Evolutionary conservation across 2,329 filamentous ascomycete genomes (phyloP).

Genomic region (Talaromyces sp.): DNA sequence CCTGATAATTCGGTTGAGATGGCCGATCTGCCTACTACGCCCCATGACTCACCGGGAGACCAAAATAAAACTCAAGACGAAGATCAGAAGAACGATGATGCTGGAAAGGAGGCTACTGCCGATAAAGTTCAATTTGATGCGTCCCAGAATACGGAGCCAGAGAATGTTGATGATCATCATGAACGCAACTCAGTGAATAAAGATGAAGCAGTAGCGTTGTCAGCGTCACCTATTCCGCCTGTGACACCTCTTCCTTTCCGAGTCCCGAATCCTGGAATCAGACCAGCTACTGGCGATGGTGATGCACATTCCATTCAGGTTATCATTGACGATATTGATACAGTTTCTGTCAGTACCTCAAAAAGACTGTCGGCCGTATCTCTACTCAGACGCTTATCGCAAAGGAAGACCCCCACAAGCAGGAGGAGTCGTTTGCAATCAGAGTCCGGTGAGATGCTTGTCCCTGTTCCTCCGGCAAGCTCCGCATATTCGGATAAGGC

Average conservation of each 20-base stretch:
- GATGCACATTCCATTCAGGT: constrained; percentile 64
- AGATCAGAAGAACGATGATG: background rate
- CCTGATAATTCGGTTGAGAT: constrained; percentile 9
- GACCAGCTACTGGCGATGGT: constrained; percentile 34
- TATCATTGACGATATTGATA: constrained; percentile 47
- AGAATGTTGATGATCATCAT: background rate
- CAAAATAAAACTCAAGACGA: background rate
- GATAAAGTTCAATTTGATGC: background rate
- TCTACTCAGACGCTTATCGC: constrained; percentile 27
- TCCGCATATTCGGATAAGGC: constrained; percentile 27
- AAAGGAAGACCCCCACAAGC: constrained; percentile 16
- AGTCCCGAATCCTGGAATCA: constrained; percentile 22
- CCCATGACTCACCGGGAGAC: background rate
- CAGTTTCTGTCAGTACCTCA: constrained; percentile 27
- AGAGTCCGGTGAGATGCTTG: constrained; percentile 39
- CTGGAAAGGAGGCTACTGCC: background rate
- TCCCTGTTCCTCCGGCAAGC: constrained; percentile 20
- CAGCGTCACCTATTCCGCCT: constrained; percentile 2
- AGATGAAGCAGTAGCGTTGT: background rate
- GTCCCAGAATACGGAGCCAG: background rate
- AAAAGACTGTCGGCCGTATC: constrained; percentile 31
- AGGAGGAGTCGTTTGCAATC: constrained; percentile 21
- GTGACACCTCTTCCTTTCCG: constrained; percentile 22
- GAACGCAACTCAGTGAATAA: background rate
- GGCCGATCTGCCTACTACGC: background rate